Percentiles rank a stretch among this genome's conserved stretches.
phyloP scores from a whole-genome alignment of 2,329 filamentous ascomycete species.

The Apiospora koreana region DNA sequence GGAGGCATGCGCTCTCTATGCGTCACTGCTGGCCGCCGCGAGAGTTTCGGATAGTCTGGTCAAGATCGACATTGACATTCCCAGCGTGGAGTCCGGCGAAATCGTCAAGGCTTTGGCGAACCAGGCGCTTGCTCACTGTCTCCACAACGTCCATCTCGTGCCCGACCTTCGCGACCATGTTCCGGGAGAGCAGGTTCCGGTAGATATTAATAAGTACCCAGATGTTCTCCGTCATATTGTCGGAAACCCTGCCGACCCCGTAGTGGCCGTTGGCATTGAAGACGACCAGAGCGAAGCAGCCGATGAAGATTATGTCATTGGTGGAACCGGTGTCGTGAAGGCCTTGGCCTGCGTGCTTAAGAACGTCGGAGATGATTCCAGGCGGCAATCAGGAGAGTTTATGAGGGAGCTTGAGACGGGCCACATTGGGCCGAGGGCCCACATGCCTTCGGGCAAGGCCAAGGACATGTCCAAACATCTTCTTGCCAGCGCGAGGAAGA shows the following conservation, averaged over 20 bases:
- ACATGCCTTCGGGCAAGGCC: slow-evolving; percentile 61
- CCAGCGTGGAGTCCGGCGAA: slow-evolving; percentile 78
- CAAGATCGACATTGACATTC: slow-evolving; percentile 89
- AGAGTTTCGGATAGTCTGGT: slow-evolving; percentile 82
- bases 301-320: slow-evolving; percentile 93
- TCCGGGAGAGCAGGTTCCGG: slow-evolving; percentile 33
- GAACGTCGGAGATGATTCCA: slow-evolving; percentile 70
- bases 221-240: slow-evolving; percentile 87
- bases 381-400: slow-evolving; percentile 53
- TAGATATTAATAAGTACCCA: slow-evolving; percentile 56
- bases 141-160: slow-evolving; percentile 84
- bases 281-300: slow-evolving; percentile 71
- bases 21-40: slow-evolving; percentile 85
- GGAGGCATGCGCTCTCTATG: slow-evolving; percentile 91
- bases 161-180: slow-evolving; percentile 47
- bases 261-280: slow-evolving; percentile 45
- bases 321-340: slow-evolving; percentile 92
- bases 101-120: slow-evolving; percentile 90
- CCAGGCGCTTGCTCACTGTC: slow-evolving; percentile 91
- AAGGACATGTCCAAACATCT: slow-evolving; percentile 94
- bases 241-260: slow-evolving; percentile 60
- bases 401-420: slow-evolving; percentile 54
- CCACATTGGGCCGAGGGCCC: slow-evolving; percentile 43
- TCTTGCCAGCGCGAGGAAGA: slow-evolving; percentile 84
- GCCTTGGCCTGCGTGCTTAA: slow-evolving; percentile 88